A percentile compares a stretch with the other conserved stretches of the same genome.
Evolutionary conservation across 345 rosid species (phyloP).

Genomic region (Hibiscus syriacus): DNA sequence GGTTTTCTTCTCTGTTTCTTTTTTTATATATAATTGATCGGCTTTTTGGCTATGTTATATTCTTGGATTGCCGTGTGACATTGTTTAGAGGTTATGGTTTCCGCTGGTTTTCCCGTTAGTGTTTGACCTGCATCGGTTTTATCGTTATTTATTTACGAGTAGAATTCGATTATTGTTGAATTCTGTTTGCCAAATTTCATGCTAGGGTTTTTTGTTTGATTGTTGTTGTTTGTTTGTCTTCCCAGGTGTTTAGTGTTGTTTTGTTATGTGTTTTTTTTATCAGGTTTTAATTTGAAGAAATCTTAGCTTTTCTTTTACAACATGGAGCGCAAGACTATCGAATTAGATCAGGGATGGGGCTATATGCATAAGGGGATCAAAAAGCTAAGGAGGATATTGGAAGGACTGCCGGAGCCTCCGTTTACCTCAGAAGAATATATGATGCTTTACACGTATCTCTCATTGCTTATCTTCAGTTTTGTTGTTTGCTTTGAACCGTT

Average conservation of each 20-base stretch:
- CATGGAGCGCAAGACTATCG: conserved; percentile 55
- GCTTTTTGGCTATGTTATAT: not conserved
- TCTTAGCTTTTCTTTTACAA: not conserved
- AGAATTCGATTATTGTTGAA: not conserved
- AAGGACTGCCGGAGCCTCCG: conserved; percentile 48
- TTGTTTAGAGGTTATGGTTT: not conserved
- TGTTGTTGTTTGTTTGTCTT: not conserved
- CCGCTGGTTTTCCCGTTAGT: not conserved
- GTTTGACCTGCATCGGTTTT: not conserved
- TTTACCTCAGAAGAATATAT: conserved; percentile 72
- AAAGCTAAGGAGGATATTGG: conserved; percentile 74
- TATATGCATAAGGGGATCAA: conserved; percentile 65
- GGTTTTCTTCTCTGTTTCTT: not conserved
- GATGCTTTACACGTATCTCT: conserved; percentile 68
- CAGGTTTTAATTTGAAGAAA: conserved; percentile 9
- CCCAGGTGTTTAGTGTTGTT: not conserved
- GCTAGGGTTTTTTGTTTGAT: not conserved
- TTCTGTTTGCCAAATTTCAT: not conserved
- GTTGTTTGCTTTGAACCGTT: not conserved
- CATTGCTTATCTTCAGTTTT: conserved; percentile 8
- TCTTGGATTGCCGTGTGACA: not conserved
- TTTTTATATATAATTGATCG: not conserved
- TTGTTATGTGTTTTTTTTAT: not conserved
- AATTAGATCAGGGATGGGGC: conserved; percentile 81
- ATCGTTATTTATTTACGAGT: not conserved